phyloP scores from a whole-genome alignment of 2,329 filamentous ascomycete genomes.

The Nemania sp. region DNA sequence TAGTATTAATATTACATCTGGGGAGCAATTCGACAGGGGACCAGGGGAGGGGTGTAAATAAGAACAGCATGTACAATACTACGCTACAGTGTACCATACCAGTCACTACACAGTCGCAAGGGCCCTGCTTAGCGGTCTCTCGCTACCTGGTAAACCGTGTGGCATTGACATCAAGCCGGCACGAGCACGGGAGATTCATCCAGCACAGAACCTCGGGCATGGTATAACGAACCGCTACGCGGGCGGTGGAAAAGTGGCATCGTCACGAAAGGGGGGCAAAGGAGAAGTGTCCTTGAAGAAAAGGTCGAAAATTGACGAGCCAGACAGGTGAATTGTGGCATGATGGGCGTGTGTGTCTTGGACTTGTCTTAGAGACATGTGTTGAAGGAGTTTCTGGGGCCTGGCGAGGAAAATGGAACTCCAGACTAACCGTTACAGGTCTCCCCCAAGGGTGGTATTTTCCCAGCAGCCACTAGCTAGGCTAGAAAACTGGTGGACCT shows the following conservation, averaged over 20 bases:
- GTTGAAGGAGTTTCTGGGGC: conserved; percentile 7
- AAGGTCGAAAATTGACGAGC: conserved; percentile 23
- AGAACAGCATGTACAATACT: conserved; percentile 29
- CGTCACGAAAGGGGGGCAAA: conserved; percentile 24
- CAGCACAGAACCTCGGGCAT: conserved; percentile 27
- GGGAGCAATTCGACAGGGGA: conserved; percentile 40
- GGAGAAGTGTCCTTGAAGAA: conserved; percentile 18
- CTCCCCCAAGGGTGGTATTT: conserved; percentile 7
- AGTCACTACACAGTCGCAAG: conserved; percentile 39
- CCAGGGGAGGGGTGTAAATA: conserved; percentile 34
- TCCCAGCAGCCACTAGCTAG: conserved; percentile 20
- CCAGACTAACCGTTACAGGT: conserved; percentile 22
- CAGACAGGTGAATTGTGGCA: conserved; percentile 25
- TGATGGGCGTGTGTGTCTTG: conserved; percentile 23
- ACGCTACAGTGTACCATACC: conserved; percentile 33
- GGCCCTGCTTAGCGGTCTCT: conserved; percentile 40
- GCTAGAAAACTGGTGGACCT: conserved; percentile 31
- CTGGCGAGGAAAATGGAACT: conserved; percentile 21
- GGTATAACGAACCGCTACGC: conserved; percentile 15
- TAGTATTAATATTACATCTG: conserved; percentile 45
- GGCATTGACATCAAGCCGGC: conserved; percentile 40
- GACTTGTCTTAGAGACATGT: conserved; percentile 25
- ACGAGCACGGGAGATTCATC: conserved; percentile 37
- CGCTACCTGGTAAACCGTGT: conserved; percentile 32
- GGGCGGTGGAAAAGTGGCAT: conserved; percentile 16